phyloP scores from a whole-genome alignment of 345 rosid genomes.

The Isatis tinctoria region DNA sequence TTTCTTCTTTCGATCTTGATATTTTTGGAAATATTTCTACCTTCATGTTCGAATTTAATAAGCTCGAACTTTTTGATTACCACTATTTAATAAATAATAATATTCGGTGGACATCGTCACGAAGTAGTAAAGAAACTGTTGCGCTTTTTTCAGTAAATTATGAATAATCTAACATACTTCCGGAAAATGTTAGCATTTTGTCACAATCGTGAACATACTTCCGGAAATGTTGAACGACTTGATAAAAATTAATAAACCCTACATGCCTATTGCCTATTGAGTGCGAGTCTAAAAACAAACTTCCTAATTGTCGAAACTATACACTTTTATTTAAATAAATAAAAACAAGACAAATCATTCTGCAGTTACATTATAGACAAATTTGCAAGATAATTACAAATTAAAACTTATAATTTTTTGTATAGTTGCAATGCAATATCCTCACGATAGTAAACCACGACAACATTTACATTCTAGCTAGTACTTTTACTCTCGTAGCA shows the following conservation, averaged over 20 bases:
- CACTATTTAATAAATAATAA: background rate
- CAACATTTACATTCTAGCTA: background rate
- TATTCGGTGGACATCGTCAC: background rate
- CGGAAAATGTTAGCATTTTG: background rate
- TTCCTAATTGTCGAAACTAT: conserved; percentile 10
- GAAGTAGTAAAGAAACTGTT: background rate
- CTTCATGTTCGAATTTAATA: no score
- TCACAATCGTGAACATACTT: conserved; percentile 14
- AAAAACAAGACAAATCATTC: background rate
- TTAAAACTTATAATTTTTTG: background rate
- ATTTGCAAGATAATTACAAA: background rate
- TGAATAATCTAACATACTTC: background rate
- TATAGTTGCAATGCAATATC: background rate
- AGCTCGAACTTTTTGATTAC: background rate
- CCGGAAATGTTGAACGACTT: conserved; percentile 22
- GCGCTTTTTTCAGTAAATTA: background rate
- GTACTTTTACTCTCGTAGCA: background rate
- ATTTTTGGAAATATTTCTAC: no score
- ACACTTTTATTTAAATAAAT: background rate
- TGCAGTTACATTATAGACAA: background rate
- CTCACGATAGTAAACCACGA: background rate
- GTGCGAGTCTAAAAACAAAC: background rate
- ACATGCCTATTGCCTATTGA: background rate
- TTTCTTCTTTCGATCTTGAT: no score
- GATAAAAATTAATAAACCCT: background rate